Evolutionary conservation across 441 rosid species (phyloP).

Genomic region (Pelargonium citronellum): DNA sequence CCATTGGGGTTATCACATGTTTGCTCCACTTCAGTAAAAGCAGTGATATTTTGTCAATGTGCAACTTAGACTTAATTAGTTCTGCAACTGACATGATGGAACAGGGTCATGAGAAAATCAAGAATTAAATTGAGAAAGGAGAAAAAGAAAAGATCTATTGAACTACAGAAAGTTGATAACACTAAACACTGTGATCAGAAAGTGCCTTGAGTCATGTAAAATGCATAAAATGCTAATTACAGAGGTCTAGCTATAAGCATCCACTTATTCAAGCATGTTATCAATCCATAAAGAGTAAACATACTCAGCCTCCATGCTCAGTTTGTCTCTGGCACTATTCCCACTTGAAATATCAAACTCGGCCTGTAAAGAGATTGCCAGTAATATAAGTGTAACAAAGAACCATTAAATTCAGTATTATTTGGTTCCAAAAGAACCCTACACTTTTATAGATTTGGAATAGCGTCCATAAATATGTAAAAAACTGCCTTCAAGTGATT

Average conservation of each 20-base stretch:
- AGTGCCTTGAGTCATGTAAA: neutral
- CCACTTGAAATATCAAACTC: slow-evolving; percentile 64
- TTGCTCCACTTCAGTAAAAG: neutral
- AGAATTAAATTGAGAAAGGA: too few species aligned
- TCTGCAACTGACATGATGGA: too few species aligned
- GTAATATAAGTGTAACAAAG: slow-evolving; percentile 17
- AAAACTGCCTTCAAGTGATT: too few species aligned
- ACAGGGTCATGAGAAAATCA: too few species aligned
- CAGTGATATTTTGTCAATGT: neutral
- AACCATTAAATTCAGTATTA: slow-evolving; percentile 7
- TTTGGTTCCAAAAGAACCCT: neutral
- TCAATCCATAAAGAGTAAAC: neutral
- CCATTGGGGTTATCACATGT: neutral
- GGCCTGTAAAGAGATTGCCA: slow-evolving; percentile 42
- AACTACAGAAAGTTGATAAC: too few species aligned
- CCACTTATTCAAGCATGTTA: too few species aligned
- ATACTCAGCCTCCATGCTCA: neutral
- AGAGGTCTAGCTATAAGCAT: neutral
- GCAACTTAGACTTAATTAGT: neutral
- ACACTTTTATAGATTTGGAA: neutral
- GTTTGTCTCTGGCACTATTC: slow-evolving; percentile 26
- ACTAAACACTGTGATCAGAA: too few species aligned
- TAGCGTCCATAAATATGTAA: too few species aligned
- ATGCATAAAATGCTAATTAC: neutral
- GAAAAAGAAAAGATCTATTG: too few species aligned